Evolutionary conservation across 768 basidiomycete genomes (phyloP).

Genomic region (Amanita pallidorosea): DNA sequence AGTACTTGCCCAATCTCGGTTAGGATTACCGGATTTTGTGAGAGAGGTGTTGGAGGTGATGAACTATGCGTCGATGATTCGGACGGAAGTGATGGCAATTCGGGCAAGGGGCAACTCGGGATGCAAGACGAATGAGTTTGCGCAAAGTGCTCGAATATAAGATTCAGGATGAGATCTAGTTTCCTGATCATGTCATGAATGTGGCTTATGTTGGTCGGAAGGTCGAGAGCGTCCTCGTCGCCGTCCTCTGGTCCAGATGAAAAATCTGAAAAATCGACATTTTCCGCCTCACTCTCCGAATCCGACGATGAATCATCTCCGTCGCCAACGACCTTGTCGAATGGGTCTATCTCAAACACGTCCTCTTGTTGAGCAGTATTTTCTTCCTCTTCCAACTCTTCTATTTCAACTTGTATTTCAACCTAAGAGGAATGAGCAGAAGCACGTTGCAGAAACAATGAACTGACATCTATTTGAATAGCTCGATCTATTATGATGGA

Average conservation of each 20-base stretch:
- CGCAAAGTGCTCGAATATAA: constrained; percentile 81
- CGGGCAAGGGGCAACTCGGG: constrained; percentile 14
- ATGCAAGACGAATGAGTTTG: constrained; percentile 20
- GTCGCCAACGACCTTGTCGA: constrained; percentile 76
- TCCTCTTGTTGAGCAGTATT: constrained; percentile 38
- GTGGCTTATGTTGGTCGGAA: constrained; percentile 50
- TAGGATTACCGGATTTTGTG: constrained; percentile 13
- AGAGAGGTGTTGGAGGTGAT: neutral
- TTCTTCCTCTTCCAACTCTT: constrained; percentile 74
- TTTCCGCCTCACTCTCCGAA: constrained; percentile 34
- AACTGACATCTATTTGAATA: constrained; percentile 86
- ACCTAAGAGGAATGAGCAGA: constrained; percentile 38
- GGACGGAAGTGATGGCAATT: constrained; percentile 24
- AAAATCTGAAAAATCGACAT: constrained; percentile 55
- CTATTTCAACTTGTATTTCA: constrained; percentile 93
- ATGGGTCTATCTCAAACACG: constrained; percentile 73
- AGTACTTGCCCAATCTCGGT: constrained; percentile 9
- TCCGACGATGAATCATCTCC: constrained; percentile 55
- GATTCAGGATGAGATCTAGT: constrained; percentile 76
- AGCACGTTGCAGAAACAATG: neutral
- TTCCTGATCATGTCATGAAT: constrained; percentile 87
- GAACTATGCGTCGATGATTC: neutral
- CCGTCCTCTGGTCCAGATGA: constrained; percentile 62
- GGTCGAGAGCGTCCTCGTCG: constrained; percentile 22
- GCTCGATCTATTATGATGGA: constrained; percentile 88